phyloP scores from a whole-genome alignment of 495 filamentous ascomycete species.

The Neurospora hispaniola region DNA sequence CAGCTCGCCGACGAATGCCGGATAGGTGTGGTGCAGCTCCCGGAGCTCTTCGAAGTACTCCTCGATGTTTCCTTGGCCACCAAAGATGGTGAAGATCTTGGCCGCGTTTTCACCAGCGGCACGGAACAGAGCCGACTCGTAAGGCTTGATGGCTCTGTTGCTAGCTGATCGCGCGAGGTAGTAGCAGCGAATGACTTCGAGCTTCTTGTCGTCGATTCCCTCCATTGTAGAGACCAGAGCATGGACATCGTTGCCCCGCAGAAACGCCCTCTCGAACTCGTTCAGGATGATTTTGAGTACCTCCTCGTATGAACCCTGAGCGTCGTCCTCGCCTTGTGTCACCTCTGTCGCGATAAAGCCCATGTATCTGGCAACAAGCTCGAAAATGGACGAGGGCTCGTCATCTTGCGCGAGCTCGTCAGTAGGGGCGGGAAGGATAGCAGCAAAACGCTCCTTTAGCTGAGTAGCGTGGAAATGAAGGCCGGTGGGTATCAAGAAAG shows the following conservation, averaged over 20 bases:
- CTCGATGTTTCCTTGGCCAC: conserved; percentile 98
- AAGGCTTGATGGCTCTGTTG: conserved; percentile 71
- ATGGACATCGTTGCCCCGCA: conserved; percentile 93
- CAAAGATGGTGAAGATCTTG: conserved; percentile 82
- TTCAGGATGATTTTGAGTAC: conserved; percentile 81
- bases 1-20: conserved; percentile 77
- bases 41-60: conserved; percentile 98
- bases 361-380: conserved; percentile 87
- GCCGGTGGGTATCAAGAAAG: conserved; percentile 85
- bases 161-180: conserved; percentile 78
- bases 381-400: conserved; percentile 84
- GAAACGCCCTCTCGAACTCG: conserved; percentile 91
- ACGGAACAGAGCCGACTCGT: conserved; percentile 86
- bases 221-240: conserved; percentile 74
- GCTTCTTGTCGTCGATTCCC: conserved; percentile 82
- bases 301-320: conserved; percentile 71
- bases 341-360: conserved; percentile 79
- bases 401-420: conserved; percentile 97
- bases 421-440: conserved; percentile 77
- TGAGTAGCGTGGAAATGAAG: conserved; percentile 93
- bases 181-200: conserved; percentile 76
- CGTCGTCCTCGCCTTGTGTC: conserved; percentile 81
- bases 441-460: conserved; percentile 75
- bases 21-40: conserved; percentile 81
- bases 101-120: conserved; percentile 72